Evolutionary conservation across 257 asterid species (phyloP), one percentile per base, ranked within the genome.

Genomic region (Henckelia pumila): DNA sequence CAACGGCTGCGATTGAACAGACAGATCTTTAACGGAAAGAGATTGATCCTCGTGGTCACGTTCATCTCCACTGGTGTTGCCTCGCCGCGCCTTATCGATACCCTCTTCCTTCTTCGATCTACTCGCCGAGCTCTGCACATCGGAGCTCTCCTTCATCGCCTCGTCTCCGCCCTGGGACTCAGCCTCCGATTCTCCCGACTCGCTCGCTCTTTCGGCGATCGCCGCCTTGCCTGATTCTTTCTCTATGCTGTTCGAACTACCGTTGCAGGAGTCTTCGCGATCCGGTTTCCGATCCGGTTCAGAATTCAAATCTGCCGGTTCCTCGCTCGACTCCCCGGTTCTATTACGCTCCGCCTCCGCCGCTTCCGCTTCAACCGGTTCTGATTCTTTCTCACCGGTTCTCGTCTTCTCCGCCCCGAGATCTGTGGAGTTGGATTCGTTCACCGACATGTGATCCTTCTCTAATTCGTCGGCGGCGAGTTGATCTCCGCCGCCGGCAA

Each of bases 121-220:
- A 47, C 93, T 88, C n/a, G 87, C 91, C 4, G 92, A 79, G 59
- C 96, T 86, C 73, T 84, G 91, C 73, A 86, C 88, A 70, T 88
- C 95, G 7, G 95, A 85, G 52, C 78, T 83, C 62, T 83, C 92
- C 76, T 81, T 80, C 79, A 69, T 69, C 61, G 84, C 75, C 55
- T 63, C 89, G 49, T 75, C 78, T 61, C 56, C 79, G 3, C 73
- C 85, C 74, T 77, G 82, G 2, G 91, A 84, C 79, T 84, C 95
- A 23, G 84, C 86, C 57, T 80, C 85, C 30, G 71, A 52, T 58
- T 64, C 86, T 49, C 67, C 67, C 67, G 88, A 81, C 35, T 72
- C 77, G 13, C 75, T 67, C 70, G 40, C 82, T 78, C 84, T 84
- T 71, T 81, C 85, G 6, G 60, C 37, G 62, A 81, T 82, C 67